phyloP scores from a whole-genome alignment of 1,284 basidiomycete species.

The Trichosporon sp. region DNA sequence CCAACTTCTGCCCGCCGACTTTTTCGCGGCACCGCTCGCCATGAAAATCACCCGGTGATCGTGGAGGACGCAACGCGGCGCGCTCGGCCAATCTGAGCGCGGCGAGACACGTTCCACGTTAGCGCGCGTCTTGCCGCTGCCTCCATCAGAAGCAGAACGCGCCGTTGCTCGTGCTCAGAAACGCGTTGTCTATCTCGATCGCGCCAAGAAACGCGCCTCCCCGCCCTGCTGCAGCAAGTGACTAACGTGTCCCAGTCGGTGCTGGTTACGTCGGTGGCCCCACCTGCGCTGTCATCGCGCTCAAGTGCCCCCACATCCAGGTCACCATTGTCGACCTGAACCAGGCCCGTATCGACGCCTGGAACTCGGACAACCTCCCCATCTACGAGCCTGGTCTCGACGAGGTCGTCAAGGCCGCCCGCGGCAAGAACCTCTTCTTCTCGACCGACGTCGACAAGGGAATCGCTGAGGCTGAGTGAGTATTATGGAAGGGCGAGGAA shows the following conservation, averaged over 20 bases:
- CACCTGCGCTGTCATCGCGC: constrained; percentile 79
- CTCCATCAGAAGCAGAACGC: not conserved
- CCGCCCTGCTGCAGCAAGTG: not conserved
- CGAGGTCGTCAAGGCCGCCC: constrained; percentile 79
- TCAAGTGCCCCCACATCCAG: constrained; percentile 70
- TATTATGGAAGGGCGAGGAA: constrained; percentile 4
- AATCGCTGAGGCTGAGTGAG: constrained; percentile 79
- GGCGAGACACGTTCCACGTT: not conserved
- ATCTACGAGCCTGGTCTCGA: constrained; percentile 99
- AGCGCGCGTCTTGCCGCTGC: not conserved
- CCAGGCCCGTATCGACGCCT: constrained; percentile 87
- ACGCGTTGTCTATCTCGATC: not conserved
- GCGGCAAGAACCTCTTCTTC: constrained; percentile 96
- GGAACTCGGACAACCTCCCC: constrained; percentile 65
- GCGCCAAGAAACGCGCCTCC: not conserved
- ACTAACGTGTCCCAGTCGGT: constrained; percentile 60
- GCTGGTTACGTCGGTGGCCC: constrained; percentile 95
- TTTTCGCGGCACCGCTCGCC: not conserved
- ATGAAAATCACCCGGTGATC: not conserved
- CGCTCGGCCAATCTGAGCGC: not conserved
- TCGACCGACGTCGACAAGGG: constrained; percentile 89
- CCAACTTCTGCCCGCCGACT: not conserved
- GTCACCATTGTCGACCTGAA: constrained; percentile 99
- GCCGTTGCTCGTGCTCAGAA: not conserved
- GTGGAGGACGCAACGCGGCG: not conserved